A percentile compares a stretch with the other conserved stretches of the same genome.
These are phyloP conservation scores for Globisporangium ultimum DNA, from an alignment of 352 stramenopile genomes.

Conservation along the genomic window DNA sequence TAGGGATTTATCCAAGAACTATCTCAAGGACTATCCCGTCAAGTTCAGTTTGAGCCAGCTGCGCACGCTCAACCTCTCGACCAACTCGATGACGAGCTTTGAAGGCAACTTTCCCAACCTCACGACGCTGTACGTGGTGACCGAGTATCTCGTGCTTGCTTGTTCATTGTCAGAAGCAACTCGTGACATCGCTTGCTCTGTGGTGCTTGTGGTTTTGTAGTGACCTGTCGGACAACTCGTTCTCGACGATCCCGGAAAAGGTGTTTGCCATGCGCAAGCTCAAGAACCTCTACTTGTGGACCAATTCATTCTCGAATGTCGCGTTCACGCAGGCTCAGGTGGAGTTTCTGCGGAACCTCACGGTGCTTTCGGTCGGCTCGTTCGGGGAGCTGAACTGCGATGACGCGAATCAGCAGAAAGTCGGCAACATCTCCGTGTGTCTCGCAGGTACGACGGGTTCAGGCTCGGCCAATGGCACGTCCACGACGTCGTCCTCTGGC, in stretches of 20 bases:
- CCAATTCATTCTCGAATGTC: conserved; percentile 54
- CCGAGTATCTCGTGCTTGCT: neutral
- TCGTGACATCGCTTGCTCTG: neutral
- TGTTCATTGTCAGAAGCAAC: neutral
- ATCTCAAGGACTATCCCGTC: conserved; percentile 39
- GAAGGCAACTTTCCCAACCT: conserved; percentile 46
- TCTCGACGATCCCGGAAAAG: conserved; percentile 38
- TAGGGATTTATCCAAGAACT: conserved; percentile 57
- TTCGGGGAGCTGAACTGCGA: conserved; percentile 24
- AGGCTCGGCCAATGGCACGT: conserved; percentile 1
- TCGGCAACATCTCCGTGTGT: conserved; percentile 40
- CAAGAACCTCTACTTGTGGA: conserved; percentile 34
- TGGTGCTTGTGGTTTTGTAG: conserved; percentile 16
- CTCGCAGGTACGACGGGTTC: conserved; percentile 10
- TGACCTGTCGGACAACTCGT: conserved; percentile 49
- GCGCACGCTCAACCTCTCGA: conserved; percentile 49
- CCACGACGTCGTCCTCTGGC: conserved; percentile 1
- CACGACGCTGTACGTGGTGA: conserved; percentile 36
- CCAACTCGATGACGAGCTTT: conserved; percentile 45
- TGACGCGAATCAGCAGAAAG: conserved; percentile 9
- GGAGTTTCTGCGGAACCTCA: conserved; percentile 31
- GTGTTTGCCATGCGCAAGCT: conserved; percentile 50
- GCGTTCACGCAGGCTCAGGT: conserved; percentile 23
- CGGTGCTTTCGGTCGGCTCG: conserved; percentile 39
- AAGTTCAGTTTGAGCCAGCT: conserved; percentile 47